These are phyloP conservation scores for Malbranchea zuffiana DNA, from an alignment of 2,329 filamentous ascomycete genomes.

Conservation along the genomic window DNA sequence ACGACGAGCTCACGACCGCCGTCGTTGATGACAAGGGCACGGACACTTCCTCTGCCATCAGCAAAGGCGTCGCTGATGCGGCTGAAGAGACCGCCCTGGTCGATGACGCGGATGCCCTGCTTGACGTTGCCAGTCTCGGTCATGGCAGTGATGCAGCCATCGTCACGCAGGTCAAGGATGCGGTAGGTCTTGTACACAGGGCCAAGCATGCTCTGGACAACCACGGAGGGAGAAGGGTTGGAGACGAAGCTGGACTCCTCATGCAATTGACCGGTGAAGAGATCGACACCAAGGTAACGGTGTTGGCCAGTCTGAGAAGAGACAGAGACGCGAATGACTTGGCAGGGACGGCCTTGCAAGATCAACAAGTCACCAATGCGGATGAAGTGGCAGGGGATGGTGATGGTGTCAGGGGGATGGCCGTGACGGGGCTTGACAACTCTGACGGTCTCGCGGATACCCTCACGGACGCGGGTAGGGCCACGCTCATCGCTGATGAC, in stretches of 20 bases:
- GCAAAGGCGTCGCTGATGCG: slow-evolving; percentile 77
- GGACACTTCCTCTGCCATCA: slow-evolving; percentile 84
- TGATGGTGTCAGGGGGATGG: slow-evolving; percentile 67
- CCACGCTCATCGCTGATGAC: slow-evolving; percentile 34
- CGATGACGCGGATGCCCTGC: slow-evolving; percentile 83
- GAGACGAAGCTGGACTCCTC: slow-evolving; percentile 98
- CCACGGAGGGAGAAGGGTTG: slow-evolving; percentile 89
- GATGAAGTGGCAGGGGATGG: slow-evolving; percentile 99
- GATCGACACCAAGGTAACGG: slow-evolving; percentile 98
- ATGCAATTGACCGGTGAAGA: slow-evolving; percentile 99
- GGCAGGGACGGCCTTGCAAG: slow-evolving; percentile 96
- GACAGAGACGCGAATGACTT: slow-evolving; percentile 99
- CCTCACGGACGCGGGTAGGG: slow-evolving; percentile 36
- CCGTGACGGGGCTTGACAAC: slow-evolving; percentile 42
- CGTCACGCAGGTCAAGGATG: slow-evolving; percentile 91
- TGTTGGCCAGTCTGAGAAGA: slow-evolving; percentile 97
- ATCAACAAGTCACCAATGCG: slow-evolving; percentile 97
- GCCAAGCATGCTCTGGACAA: slow-evolving; percentile 98
- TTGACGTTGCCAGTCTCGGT: slow-evolving; percentile 98
- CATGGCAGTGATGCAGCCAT: slow-evolving; percentile 77
- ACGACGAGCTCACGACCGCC: slow-evolving; percentile 87
- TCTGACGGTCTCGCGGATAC: slow-evolving; percentile 39
- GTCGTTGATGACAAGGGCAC: slow-evolving; percentile 92
- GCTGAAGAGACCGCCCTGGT: slow-evolving; percentile 80
- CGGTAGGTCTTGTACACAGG: slow-evolving; percentile 99